Percentiles rank a stretch among this genome's conserved stretches.
These are phyloP conservation scores for Trichophyton rubrum DNA, from an alignment of 2,329 filamentous ascomycete species.

Conservation along the genomic window DNA sequence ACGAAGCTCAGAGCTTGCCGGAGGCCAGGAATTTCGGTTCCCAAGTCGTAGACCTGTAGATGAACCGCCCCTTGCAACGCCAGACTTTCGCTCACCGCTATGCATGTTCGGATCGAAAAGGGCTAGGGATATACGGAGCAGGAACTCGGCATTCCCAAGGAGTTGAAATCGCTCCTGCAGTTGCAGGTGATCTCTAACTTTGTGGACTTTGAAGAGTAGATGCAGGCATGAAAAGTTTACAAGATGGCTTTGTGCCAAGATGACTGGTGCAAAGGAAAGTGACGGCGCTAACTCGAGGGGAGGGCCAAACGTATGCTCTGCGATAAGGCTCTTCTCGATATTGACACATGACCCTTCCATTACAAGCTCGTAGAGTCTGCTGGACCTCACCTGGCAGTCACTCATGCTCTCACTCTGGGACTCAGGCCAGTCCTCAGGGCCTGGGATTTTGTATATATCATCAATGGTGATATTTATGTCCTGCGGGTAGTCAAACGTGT, in stretches of 20 bases:
- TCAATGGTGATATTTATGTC: background rate
- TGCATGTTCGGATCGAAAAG: slow-evolving; percentile 75
- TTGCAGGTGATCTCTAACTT: slow-evolving; percentile 57
- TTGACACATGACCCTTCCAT: slow-evolving; percentile 16
- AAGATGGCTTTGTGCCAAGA: slow-evolving; percentile 60
- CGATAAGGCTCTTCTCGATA: slow-evolving; percentile 10
- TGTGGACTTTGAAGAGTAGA: slow-evolving; percentile 62
- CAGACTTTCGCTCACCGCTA: slow-evolving; percentile 60
- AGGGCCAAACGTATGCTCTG: slow-evolving; percentile 23
- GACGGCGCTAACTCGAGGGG: slow-evolving; percentile 42
- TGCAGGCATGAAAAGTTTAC: slow-evolving; percentile 66
- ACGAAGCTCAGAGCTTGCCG: slow-evolving; percentile 83
- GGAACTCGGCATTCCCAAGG: slow-evolving; percentile 73
- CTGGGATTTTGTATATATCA: slow-evolving; percentile 8
- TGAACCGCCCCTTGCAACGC: slow-evolving; percentile 55
- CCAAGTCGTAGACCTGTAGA: slow-evolving; percentile 73
- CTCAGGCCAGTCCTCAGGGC: background rate
- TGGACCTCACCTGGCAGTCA: slow-evolving; percentile 9
- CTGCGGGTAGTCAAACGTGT: background rate
- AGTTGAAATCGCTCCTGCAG: slow-evolving; percentile 72
- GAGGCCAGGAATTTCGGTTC: slow-evolving; percentile 77
- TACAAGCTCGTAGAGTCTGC: slow-evolving; percentile 22
- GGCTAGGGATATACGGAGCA: slow-evolving; percentile 63
- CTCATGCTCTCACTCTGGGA: background rate
- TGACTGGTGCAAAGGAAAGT: slow-evolving; percentile 62